Conservation (phyloP, 2,329 filamentous ascomycete species). For the Colletotrichum sidae region DNA sequence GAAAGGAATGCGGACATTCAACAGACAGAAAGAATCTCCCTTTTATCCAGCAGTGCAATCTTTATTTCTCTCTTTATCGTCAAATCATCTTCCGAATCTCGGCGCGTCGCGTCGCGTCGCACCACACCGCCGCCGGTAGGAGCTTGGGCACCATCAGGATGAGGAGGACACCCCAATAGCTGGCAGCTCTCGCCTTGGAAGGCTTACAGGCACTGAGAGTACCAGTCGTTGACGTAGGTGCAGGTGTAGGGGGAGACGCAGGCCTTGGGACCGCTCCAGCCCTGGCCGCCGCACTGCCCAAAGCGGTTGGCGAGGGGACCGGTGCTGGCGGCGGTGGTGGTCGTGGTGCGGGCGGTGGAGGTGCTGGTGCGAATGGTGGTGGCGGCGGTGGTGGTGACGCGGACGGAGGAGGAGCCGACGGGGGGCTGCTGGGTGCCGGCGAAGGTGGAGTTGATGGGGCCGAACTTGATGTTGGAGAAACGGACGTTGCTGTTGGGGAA, state of each 20-base stretch:
- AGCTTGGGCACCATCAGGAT: not conserved
- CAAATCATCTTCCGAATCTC: constrained; percentile 5
- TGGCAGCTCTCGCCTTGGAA: constrained; percentile 13
- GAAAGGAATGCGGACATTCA: constrained; percentile 6
- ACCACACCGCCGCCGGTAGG: not conserved
- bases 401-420: constrained; percentile 26
- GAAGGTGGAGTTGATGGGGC: constrained; percentile 66
- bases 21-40: constrained; percentile 5
- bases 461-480: constrained; percentile 69
- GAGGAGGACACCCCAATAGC: not conserved
- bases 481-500: constrained; percentile 61
- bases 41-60: constrained; percentile 25
- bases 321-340: constrained; percentile 28
- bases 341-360: constrained; percentile 30
- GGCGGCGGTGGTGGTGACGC: constrained; percentile 31
- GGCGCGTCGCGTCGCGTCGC: not conserved
- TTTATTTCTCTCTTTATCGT: constrained; percentile 25
- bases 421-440: constrained; percentile 27
- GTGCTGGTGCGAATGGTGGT: constrained; percentile 19
- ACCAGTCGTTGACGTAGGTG: constrained; percentile 52
- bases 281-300: constrained; percentile 52
- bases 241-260: constrained; percentile 52
- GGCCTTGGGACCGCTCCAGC: constrained; percentile 49
- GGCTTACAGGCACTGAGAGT: constrained; percentile 54
- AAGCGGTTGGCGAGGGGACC: constrained; percentile 43